Percentiles rank a stretch among this genome's conserved stretches.
Evolutionary conservation across 805 yeast genomes (phyloP).

Genomic region (Barnettozyma siamensis): DNA sequence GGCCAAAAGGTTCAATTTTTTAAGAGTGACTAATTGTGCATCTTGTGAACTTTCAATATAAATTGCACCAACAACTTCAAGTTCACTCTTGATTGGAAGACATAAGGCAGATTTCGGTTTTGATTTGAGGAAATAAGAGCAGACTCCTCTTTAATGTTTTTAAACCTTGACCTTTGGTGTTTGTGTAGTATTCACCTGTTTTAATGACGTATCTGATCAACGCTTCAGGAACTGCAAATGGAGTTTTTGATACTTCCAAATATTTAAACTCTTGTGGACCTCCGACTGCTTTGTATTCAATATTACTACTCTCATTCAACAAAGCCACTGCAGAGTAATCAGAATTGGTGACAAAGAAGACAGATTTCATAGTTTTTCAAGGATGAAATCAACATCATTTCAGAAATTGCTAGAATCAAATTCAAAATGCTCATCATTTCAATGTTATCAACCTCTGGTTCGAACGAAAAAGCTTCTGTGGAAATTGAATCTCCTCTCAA

Average conservation of each 20-base stretch:
- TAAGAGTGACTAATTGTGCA: slow-evolving; percentile 26
- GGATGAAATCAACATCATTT: slow-evolving; percentile 33
- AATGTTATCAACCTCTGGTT: slow-evolving; percentile 5
- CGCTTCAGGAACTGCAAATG: slow-evolving; percentile 38
- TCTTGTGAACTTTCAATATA: slow-evolving; percentile 34
- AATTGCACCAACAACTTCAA: slow-evolving; percentile 39
- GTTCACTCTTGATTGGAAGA: slow-evolving; percentile 39
- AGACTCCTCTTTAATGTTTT: slow-evolving; percentile 31
- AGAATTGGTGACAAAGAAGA: slow-evolving; percentile 33
- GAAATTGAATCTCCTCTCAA: slow-evolving; percentile 17
- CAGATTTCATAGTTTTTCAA: slow-evolving; percentile 34
- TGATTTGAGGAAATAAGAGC: slow-evolving; percentile 35
- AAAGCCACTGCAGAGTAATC: slow-evolving; percentile 30
- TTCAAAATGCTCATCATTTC: slow-evolving; percentile 33
- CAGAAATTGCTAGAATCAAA: slow-evolving; percentile 45
- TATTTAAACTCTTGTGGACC: slow-evolving; percentile 29
- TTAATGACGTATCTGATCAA: slow-evolving; percentile 35
- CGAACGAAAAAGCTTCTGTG: not conserved
- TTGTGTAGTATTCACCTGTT: slow-evolving; percentile 32
- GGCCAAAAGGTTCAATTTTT: slow-evolving; percentile 34
- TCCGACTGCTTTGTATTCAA: slow-evolving; percentile 29
- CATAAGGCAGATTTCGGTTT: slow-evolving; percentile 34
- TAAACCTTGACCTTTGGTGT: slow-evolving; percentile 32
- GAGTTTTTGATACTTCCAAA: slow-evolving; percentile 36
- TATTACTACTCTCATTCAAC: slow-evolving; percentile 24